Percentiles rank a stretch among this genome's conserved stretches.
Conservation (phyloP, 108 stramenopile genomes). For the Fragilariopsis cylindrus region DNA sequence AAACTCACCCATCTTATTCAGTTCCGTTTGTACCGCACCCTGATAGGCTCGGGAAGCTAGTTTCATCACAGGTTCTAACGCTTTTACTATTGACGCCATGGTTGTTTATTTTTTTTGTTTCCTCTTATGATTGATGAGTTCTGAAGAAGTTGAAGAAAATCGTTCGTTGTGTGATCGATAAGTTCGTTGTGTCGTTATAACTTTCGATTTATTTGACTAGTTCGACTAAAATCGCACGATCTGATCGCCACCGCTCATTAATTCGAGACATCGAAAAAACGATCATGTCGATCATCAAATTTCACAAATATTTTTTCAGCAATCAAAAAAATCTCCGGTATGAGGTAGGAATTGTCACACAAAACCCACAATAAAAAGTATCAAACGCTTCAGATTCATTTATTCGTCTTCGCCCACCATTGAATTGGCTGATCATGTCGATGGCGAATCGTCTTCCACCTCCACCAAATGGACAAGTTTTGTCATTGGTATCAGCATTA, state of each 20-base stretch:
- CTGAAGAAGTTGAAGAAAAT: not conserved
- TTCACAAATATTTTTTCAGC: no score
- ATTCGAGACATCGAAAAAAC: no score
- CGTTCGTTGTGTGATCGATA: not conserved
- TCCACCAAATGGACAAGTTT: conserved; percentile 62
- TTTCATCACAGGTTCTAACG: conserved; percentile 71
- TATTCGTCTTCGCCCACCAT: no score
- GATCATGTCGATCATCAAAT: no score
- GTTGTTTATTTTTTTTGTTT: not conserved
- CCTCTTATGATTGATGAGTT: not conserved
- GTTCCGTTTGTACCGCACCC: conserved; percentile 48
- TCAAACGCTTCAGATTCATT: no score
- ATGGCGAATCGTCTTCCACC: conserved; percentile 32
- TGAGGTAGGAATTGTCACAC: no score
- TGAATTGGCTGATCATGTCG: not conserved
- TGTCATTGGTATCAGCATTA: conserved; percentile 70
- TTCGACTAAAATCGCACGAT: conserved; percentile 4
- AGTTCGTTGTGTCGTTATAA: no score
- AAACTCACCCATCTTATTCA: conserved; percentile 79
- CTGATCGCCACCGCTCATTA: no score
- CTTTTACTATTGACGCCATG: conserved; percentile 35
- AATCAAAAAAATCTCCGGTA: no score
- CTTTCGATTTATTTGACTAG: not conserved
- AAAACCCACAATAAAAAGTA: no score
- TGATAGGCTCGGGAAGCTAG: conserved; percentile 63